Base-by-base conservation (phyloP, 1,139 yeast species). In the Hyphopichia wangnamkhiaoensis region DNA sequence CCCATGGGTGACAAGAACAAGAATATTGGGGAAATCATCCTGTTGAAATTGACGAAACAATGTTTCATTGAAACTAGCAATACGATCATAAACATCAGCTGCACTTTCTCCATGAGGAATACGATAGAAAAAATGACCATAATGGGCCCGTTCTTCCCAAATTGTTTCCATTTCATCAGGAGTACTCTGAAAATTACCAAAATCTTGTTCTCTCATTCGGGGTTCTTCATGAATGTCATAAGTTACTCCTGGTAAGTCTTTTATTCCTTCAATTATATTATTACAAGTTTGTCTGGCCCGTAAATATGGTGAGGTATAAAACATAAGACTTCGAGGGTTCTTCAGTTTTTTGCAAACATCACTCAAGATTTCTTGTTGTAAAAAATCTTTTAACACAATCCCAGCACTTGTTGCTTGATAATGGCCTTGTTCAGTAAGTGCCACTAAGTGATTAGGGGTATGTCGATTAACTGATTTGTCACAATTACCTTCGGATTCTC, bases 31-130 rank as follows among this genome's bases (percentile, higher is more conserved):
- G 59, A 84, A 85, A 50, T 76, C 70, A 17, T 76, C 82, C 37
- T 71, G 69, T 42, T 78, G 79, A 55, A 90, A 90, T 56, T 86
- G 94, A 31, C 97, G 71, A 58, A 83, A 88, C 33, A 90, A 62
- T 0, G 95, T 80, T 59, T 89, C 96, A 57, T 89, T 89, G 60
- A 90, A 90, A 27, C 94, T 86, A 2, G 96, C 86, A 44, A 91
- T 84, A 35, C 97, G 68, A 59, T 90, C 96, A 61, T 82, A 90
- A 3, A 90, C 96, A 60, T 90, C 97, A 0, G 97, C 97, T 0
- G 96, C 97, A 53, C 93, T 84, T 59, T 90, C 97, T 4, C 97
- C 97, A 54, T 86, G 82, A 9, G 96, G 96, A 25, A 90, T 90
- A 40, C 97, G 65, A 58, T 85, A 90, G 61, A 90, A 90, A 41